Base-by-base conservation (phyloP, 148 eudicot species). In the Euryodendron excelsum region DNA sequence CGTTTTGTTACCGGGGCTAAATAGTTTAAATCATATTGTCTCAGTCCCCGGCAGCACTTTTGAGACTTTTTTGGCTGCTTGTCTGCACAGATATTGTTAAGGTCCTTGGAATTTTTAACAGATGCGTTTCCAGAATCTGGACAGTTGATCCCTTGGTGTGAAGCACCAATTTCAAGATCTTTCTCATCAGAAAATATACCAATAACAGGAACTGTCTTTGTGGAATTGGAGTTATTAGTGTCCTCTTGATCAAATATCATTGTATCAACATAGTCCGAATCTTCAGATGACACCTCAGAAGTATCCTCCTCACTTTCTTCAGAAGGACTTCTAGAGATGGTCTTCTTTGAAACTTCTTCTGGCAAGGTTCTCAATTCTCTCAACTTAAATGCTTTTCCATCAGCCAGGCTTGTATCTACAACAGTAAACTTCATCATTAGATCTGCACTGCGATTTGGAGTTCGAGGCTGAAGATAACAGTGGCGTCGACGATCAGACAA, bases 401-500 rank as follows among this genome's bases (percentile, higher is more conserved):
- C 82, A 20, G 75, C 47, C 71, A 81, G 70, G 72, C 88, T 83
- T 15, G 88, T 81, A 68, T 88, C 90, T 6, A 87, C 88, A 3
- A 85, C 82, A 7, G 83, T 87, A 74, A 87, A 81, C 23, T 81
- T 76, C 81, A 85, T 79, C n/a, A n/a, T n/a, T 39, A 33, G 56
- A 56, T 66, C 80, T 23, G 9, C 23, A 23, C 11, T 69, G 0
- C 69, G 78, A 37, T 69, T 83, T 23, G 88, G 81, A 73, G 86
- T 78, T 47, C 86, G 82, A 50, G 90, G 88, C 73, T 87, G 90
- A 70, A 85, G 84, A 77, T 85, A 87, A 69, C 69, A 64, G 50
- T 61, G 81, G 11, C 82, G 78, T 56, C 63, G 66, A 11, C 68
- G 80, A 66, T 74, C 84, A 70, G 88, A 82, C 50, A 81, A 45